Percentiles rank a stretch among this genome's conserved stretches.
Evolutionary conservation across 2,329 filamentous ascomycete species (phyloP).

Genomic region (Phoma sp.): DNA sequence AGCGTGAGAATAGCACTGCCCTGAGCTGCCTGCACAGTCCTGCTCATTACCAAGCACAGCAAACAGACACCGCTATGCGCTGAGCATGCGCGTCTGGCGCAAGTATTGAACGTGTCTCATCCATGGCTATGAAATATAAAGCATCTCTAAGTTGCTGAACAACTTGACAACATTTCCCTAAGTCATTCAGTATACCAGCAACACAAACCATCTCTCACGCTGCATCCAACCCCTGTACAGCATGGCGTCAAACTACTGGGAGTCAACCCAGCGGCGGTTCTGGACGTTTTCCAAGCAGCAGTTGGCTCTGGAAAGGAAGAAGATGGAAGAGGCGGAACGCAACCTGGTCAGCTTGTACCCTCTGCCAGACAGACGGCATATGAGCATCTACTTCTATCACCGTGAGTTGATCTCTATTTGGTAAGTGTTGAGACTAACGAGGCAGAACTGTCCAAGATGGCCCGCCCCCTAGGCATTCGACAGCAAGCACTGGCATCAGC

Average conservation of each 20-base stretch:
- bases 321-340: conserved; percentile 78
- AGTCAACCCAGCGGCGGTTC: conserved; percentile 86
- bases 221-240: too few relatives aligned
- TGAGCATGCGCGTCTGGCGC: neutral
- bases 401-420: conserved; percentile 60
- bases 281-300: conserved; percentile 91
- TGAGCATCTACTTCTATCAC: conserved; percentile 92
- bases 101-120: too few relatives aligned
- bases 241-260: conserved; percentile 98
- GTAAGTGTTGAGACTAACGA: conserved; percentile 40
- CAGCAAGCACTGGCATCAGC: conserved; percentile 95
- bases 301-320: conserved; percentile 75
- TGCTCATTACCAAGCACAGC: too few relatives aligned
- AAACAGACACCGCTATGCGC: neutral
- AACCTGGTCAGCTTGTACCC: conserved; percentile 79
- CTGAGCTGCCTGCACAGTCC: too few relatives aligned
- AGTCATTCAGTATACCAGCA: too few relatives aligned
- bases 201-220: too few relatives aligned
- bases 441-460: conserved; percentile 75
- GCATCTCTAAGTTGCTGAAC: too few relatives aligned
- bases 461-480: conserved; percentile 81
- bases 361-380: conserved; percentile 78
- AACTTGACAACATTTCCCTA: too few relatives aligned
- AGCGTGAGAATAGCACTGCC: too few relatives aligned
- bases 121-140: neutral